These are phyloP conservation scores for Tolypocladium cylindrosporum DNA, from an alignment of 2,329 filamentous ascomycete genomes.

Conservation along the genomic window DNA sequence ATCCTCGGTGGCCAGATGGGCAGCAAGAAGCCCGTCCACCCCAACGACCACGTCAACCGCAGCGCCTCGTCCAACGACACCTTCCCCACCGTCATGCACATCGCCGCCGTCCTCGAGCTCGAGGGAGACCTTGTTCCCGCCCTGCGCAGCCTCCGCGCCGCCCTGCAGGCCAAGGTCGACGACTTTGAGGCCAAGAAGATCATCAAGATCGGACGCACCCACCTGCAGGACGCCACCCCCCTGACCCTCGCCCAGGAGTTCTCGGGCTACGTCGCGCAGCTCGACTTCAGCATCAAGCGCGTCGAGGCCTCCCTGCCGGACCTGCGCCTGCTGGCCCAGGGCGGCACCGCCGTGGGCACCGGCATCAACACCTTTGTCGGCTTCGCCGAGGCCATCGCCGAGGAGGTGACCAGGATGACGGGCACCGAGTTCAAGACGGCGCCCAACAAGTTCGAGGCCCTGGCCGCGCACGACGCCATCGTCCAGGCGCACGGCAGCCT, in stretches of 20 bases:
- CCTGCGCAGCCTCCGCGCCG: constrained; percentile 69
- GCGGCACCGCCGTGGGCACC: constrained; percentile 92
- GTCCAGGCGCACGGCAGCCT: constrained; percentile 89
- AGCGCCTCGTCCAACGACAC: constrained; percentile 98
- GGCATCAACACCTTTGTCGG: constrained; percentile 96
- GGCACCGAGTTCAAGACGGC: constrained; percentile 91
- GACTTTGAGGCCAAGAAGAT: constrained; percentile 77
- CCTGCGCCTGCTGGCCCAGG: constrained; percentile 80
- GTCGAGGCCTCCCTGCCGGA: constrained; percentile 75
- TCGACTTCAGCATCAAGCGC: constrained; percentile 82
- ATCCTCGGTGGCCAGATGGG: constrained; percentile 91
- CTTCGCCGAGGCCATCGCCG: constrained; percentile 87
- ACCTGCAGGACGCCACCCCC: constrained; percentile 94
- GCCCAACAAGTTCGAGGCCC: constrained; percentile 97
- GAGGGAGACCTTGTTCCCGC: constrained; percentile 78
- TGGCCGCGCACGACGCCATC: constrained; percentile 91
- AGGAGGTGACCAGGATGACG: constrained; percentile 85
- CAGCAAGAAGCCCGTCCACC: constrained; percentile 96
- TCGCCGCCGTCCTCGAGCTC: constrained; percentile 89
- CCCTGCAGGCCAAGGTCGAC: constrained; percentile 80
- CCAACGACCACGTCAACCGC: constrained; percentile 99
- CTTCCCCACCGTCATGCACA: constrained; percentile 99
- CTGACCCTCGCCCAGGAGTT: constrained; percentile 95
- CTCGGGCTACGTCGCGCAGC: constrained; percentile 91
- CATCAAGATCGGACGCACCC: constrained; percentile 98